Evolutionary conservation across 495 filamentous ascomycete species (phyloP).

Genomic region (Wilcoxina mikolae): DNA sequence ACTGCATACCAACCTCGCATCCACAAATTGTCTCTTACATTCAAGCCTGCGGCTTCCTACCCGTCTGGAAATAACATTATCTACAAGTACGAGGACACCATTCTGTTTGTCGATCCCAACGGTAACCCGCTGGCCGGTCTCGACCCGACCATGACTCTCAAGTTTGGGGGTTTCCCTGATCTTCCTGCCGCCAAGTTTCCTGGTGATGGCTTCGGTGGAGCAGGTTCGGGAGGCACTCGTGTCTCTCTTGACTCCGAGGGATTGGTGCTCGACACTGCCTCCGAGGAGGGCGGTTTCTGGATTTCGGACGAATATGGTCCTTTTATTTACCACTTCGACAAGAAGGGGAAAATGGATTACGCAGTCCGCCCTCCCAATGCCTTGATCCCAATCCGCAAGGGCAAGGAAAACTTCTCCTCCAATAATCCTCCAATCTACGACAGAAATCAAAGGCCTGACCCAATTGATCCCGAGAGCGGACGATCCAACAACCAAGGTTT

Average conservation of each 20-base stretch:
- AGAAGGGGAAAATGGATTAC: slow-evolving; percentile 42
- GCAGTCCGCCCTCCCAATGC: slow-evolving; percentile 57
- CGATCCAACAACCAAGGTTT: slow-evolving; percentile 66
- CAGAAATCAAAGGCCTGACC: slow-evolving; percentile 31
- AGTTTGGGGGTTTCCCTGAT: slow-evolving; percentile 46
- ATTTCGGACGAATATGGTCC: slow-evolving; percentile 70
- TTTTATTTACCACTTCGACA: slow-evolving; percentile 53
- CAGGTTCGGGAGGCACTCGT: slow-evolving; percentile 44
- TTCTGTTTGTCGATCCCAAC: slow-evolving; percentile 51
- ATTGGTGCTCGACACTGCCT: slow-evolving; percentile 40
- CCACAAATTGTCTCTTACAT: slow-evolving; percentile 52
- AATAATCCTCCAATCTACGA: slow-evolving; percentile 50
- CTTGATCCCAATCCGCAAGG: slow-evolving; percentile 52
- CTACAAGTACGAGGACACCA: slow-evolving; percentile 51
- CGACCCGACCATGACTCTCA: slow-evolving; percentile 45
- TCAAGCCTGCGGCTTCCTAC: slow-evolving; percentile 41
- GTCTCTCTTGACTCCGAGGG: slow-evolving; percentile 58
- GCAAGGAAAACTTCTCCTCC: slow-evolving; percentile 38
- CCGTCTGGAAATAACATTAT: slow-evolving; percentile 51
- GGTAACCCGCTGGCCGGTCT: slow-evolving; percentile 58
- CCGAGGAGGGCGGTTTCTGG: slow-evolving; percentile 53
- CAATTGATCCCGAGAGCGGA: slow-evolving; percentile 46
- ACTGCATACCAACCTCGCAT: slow-evolving; percentile 58
- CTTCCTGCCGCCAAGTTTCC: slow-evolving; percentile 52
- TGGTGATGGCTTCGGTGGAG: slow-evolving; percentile 59